Evolutionary conservation across 2,329 filamentous ascomycete species (phyloP), one percentile per base, ranked within the genome.

Genomic region (Arthrocladium fulminans): DNA sequence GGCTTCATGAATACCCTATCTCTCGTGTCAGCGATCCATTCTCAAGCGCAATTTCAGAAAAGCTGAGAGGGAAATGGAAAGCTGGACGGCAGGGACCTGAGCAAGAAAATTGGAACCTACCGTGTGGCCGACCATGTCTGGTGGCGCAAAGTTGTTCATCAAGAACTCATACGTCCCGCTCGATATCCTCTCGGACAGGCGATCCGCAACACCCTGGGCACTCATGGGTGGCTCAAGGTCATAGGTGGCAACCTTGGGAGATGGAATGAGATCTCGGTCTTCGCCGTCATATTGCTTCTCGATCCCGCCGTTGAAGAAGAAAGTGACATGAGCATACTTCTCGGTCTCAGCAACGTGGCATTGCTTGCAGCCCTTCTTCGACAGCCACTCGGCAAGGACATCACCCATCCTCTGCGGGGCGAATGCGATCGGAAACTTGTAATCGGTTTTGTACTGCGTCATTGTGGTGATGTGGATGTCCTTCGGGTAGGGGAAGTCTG

Each of bases 141-240:
- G 92, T 35, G 92, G 92, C 35, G 92, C 92, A 70, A 98, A 97
- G 81, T 98, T 98, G 82, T 97, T 96, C 92, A 98, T 98, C 68
- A 98, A 76, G 65, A 98, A 97, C 64, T 92, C 88, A 71, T 89
- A 96, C 64, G 86, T 81, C 63, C 84, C 80, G 68, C 94, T 87
- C 22, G 69, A 79, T 57, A 98, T 83, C 51, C 89, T 83, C 76
- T 96, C 92, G 67, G 74, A 80, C 51, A 95, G 84, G 73, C 94
- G 90, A 62, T 94, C 78, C 43, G 87, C 92, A 12, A 98, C 92
- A 38, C 77, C 85, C 59, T 83, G 86, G 57, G 89, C 90, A 62
- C 87, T 94, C 92, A 98, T 98, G 71, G 90, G 87, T 39, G 92
- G 92, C 40, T 94, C 83, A 60, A 86, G 76, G 68, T 98, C 92